Percentiles rank a stretch among this genome's conserved stretches.
Conservation (phyloP, 148 eudicot genomes). For the Salicornia ramosissima region DNA sequence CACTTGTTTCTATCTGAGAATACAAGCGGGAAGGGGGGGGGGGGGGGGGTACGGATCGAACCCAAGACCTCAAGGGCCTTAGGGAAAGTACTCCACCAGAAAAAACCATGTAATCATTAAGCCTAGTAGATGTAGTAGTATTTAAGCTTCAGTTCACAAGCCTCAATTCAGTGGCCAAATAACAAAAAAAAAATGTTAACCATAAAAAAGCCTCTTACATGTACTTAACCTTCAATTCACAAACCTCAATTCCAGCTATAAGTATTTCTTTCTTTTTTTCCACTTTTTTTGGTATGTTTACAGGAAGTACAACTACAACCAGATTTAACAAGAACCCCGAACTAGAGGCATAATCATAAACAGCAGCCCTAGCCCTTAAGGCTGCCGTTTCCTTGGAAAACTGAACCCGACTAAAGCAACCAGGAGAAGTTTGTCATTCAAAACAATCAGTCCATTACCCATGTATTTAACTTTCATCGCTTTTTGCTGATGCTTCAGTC, state of each 20-base stretch:
- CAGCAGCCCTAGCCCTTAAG: constrained; percentile 12
- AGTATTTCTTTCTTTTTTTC: constrained; percentile 6
- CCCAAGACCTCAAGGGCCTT: too few species aligned
- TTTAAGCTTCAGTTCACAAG: too few species aligned
- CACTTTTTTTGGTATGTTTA: constrained; percentile 14
- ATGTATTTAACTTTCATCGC: constrained; percentile 17
- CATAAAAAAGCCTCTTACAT: neutral
- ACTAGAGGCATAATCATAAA: constrained; percentile 5
- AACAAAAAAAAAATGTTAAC: too few species aligned
- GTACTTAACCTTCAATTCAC: constrained; percentile 4
- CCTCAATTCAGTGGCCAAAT: too few species aligned
- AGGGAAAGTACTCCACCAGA: too few species aligned
- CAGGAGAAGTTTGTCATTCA: neutral
- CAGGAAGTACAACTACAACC: constrained; percentile 15
- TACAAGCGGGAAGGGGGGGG: too few species aligned
- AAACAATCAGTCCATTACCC: neutral
- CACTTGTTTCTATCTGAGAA: too few species aligned
- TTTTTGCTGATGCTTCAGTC: constrained; percentile 16
- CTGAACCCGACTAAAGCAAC: constrained; percentile 10
- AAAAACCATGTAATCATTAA: too few species aligned
- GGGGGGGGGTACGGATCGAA: too few species aligned
- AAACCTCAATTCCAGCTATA: constrained; percentile 7
- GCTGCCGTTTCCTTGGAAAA: neutral
- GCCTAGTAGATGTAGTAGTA: too few species aligned
- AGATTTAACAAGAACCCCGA: constrained; percentile 16